Percentiles rank a stretch among this genome's conserved stretches.
Conservation (phyloP, 2,329 filamentous ascomycete species). For the Chaetomium globosum region DNA sequence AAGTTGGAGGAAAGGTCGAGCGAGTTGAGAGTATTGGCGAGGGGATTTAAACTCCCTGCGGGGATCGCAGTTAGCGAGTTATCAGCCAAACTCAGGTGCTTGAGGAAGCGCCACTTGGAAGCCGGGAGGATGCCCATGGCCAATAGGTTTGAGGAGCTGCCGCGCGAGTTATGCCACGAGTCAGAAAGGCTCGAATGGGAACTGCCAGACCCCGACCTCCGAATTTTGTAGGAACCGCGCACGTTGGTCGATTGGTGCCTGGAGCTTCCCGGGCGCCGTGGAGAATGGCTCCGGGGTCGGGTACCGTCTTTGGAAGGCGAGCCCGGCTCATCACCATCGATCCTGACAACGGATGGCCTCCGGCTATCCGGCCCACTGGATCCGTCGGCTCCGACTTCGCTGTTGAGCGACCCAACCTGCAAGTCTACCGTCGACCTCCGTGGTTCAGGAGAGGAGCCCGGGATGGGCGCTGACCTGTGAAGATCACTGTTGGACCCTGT, state of each 20-base stretch:
- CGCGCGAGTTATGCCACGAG: constrained; percentile 65
- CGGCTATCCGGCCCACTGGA: constrained; percentile 43
- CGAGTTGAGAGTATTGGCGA: constrained; percentile 86
- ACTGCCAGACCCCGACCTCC: constrained; percentile 86
- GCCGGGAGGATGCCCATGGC: constrained; percentile 72
- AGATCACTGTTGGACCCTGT: constrained; percentile 67
- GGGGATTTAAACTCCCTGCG: constrained; percentile 72
- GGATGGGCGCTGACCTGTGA: constrained; percentile 68
- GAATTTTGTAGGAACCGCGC: constrained; percentile 72
- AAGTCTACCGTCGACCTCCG: constrained; percentile 54
- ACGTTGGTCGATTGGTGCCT: constrained; percentile 70
- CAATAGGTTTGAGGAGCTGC: constrained; percentile 78
- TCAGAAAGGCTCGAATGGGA: constrained; percentile 79
- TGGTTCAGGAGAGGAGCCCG: constrained; percentile 59
- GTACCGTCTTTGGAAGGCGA: constrained; percentile 48
- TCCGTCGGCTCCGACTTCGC: constrained; percentile 52
- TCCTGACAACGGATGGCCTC: constrained; percentile 50
- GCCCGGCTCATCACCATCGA: constrained; percentile 53
- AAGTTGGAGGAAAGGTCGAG: constrained; percentile 91
- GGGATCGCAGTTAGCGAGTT: constrained; percentile 84
- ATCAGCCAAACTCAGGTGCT: constrained; percentile 87
- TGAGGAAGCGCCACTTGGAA: constrained; percentile 92
- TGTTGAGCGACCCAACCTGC: constrained; percentile 62
- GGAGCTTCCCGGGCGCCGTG: constrained; percentile 73
- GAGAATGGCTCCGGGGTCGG: constrained; percentile 77